Conservation (phyloP, 2,329 filamentous ascomycete species). For the Lojkania enalia region DNA sequence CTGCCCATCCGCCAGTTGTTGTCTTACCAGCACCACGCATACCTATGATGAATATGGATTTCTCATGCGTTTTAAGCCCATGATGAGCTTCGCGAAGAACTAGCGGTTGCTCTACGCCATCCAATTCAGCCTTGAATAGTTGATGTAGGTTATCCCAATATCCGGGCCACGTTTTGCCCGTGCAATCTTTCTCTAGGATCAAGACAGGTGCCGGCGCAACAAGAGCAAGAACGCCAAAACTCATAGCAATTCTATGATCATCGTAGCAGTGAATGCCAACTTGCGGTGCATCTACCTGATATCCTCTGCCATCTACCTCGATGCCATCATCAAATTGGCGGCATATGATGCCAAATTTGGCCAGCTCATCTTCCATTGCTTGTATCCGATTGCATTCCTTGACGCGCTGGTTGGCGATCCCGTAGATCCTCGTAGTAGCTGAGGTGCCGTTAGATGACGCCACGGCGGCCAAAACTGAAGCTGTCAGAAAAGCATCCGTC, state of each 20-base stretch:
- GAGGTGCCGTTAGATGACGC: conserved; percentile 68
- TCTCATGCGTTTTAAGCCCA: conserved; percentile 46
- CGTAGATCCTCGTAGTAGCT: conserved; percentile 78
- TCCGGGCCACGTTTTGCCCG: conserved; percentile 96
- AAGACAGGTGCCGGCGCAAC: conserved; percentile 71
- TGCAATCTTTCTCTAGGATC: conserved; percentile 87
- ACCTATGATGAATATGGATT: conserved; percentile 89
- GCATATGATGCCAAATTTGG: conserved; percentile 88
- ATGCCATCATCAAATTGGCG: conserved; percentile 95
- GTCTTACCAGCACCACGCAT: conserved; percentile 98
- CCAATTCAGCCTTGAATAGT: conserved; percentile 74
- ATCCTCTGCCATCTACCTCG: conserved; percentile 64
- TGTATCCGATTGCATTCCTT: conserved; percentile 97
- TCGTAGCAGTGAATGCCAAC: conserved; percentile 88
- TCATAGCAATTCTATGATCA: conserved; percentile 97
- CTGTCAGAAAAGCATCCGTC: conserved; percentile 97
- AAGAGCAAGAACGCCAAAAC: conserved; percentile 85
- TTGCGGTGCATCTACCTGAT: conserved; percentile 55
- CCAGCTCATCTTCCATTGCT: conserved; percentile 92
- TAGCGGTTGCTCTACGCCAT: conserved; percentile 67
- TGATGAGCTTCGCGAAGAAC: conserved; percentile 41
- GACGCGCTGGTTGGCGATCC: conserved; percentile 95
- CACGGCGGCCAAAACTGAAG: conserved; percentile 88
- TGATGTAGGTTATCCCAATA: conserved; percentile 93
- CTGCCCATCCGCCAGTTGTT: conserved; percentile 85